phyloP scores from a whole-genome alignment of 2,329 filamentous ascomycete species.

The Ilyonectria robusta region DNA sequence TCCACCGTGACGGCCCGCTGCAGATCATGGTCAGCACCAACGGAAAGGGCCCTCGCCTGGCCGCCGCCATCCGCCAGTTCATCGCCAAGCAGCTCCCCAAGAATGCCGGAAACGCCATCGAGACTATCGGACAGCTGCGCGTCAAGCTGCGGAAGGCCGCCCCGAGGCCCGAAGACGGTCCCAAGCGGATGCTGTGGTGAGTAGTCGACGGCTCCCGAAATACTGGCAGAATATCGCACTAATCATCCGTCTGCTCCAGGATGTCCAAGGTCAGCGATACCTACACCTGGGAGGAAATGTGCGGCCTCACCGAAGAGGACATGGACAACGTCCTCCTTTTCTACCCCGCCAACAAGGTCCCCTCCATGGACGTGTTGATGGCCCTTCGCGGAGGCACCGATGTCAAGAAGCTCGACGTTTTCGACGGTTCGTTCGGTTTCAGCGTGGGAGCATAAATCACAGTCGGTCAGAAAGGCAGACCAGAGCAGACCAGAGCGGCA shows the following conservation, averaged over 20 bases:
- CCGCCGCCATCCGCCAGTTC: conserved; percentile 85
- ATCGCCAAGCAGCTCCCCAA: conserved; percentile 83
- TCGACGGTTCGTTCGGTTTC: conserved; percentile 73
- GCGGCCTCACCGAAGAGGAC: conserved; percentile 83
- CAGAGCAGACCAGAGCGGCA: not conserved
- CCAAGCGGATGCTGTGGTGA: conserved; percentile 92
- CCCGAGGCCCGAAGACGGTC: conserved; percentile 79
- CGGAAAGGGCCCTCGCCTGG: conserved; percentile 92
- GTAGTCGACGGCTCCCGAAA: conserved; percentile 49
- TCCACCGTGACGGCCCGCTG: conserved; percentile 93
- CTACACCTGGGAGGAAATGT: conserved; percentile 88
- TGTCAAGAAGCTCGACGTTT: conserved; percentile 65
- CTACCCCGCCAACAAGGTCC: conserved; percentile 73
- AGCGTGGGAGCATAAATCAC: conserved; percentile 61
- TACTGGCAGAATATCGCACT: conserved; percentile 12
- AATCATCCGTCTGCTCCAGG: conserved; percentile 61
- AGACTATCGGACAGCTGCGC: conserved; percentile 85
- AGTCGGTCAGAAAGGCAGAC: not conserved
- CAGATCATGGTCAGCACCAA: conserved; percentile 99
- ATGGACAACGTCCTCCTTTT: conserved; percentile 88
- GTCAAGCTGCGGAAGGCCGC: conserved; percentile 84
- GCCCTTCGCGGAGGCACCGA: conserved; percentile 65
- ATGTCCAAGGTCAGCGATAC: conserved; percentile 93
- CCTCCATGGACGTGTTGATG: conserved; percentile 67
- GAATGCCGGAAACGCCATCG: conserved; percentile 88